A percentile compares a stretch with the other conserved stretches of the same genome.
Evolutionary conservation across 2,329 filamentous ascomycete species (phyloP).

Genomic region (Calonectria crousiana): DNA sequence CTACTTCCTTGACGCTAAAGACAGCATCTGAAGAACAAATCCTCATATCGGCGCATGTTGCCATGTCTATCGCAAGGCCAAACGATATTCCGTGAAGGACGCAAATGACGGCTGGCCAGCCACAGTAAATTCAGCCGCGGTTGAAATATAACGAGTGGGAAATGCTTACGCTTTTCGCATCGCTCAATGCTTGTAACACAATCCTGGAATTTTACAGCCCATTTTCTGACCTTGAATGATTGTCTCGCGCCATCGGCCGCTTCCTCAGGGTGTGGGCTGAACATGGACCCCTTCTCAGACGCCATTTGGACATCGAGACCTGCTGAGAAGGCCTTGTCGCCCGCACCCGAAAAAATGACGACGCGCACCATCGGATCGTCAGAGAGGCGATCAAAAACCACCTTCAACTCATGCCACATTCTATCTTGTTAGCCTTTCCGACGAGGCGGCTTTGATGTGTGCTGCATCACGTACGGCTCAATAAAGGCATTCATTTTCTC

Average conservation of each 20-base stretch:
- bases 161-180: slow-evolving; percentile 82
- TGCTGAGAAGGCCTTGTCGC: slow-evolving; percentile 84
- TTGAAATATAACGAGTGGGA: neutral
- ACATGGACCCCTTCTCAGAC: slow-evolving; percentile 61
- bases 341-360: slow-evolving; percentile 82
- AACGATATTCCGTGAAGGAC: slow-evolving; percentile 82
- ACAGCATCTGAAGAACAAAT: slow-evolving; percentile 68
- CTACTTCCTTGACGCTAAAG: slow-evolving; percentile 82
- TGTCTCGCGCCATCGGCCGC: slow-evolving; percentile 71
- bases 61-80: slow-evolving; percentile 81
- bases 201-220: slow-evolving; percentile 83
- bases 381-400: slow-evolving; percentile 78
- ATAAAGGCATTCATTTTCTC: slow-evolving; percentile 89
- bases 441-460: too few species aligned
- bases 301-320: slow-evolving; percentile 85
- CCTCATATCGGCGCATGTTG: slow-evolving; percentile 76
- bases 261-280: slow-evolving; percentile 34
- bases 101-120: slow-evolving; percentile 75
- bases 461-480: slow-evolving; percentile 56
- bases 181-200: slow-evolving; percentile 80
- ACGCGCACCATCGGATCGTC: slow-evolving; percentile 77
- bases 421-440: neutral
- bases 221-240: slow-evolving; percentile 70
- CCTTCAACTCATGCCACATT: slow-evolving; percentile 86
- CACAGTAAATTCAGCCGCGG: neutral